Percentiles rank a stretch among this genome's conserved stretches.
These are phyloP conservation scores for Xylaria bambusicola DNA, from an alignment of 495 filamentous ascomycete species.

Conservation along the genomic window DNA sequence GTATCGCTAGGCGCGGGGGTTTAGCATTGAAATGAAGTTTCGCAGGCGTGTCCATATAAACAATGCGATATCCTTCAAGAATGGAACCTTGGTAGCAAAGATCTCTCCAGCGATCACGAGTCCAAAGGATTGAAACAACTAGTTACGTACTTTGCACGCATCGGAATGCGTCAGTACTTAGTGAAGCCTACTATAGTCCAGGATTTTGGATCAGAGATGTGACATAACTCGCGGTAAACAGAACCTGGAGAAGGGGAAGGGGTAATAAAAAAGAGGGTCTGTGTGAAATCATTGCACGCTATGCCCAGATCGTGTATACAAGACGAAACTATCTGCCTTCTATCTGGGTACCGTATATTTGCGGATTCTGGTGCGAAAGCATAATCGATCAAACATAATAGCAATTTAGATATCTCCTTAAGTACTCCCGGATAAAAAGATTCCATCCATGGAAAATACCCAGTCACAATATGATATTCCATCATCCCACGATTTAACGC, in stretches of 20 bases:
- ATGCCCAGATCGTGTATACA: not conserved
- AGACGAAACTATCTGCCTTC: not conserved
- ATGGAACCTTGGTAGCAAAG: too few relatives aligned
- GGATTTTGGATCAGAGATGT: not conserved
- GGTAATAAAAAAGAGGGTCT: not conserved
- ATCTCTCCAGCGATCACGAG: not conserved
- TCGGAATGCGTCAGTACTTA: not conserved
- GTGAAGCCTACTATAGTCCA: not conserved
- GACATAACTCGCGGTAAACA: not conserved
- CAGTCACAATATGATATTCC: not conserved
- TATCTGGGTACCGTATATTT: too few relatives aligned
- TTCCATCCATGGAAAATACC: too few relatives aligned
- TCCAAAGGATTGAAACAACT: not conserved
- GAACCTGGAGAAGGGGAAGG: not conserved
- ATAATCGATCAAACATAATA: too few relatives aligned
- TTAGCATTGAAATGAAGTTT: not conserved
- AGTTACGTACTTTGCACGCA: not conserved
- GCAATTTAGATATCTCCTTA: too few relatives aligned
- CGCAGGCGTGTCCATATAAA: not conserved
- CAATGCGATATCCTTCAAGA: too few relatives aligned
- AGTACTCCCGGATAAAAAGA: too few relatives aligned
- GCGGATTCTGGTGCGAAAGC: too few relatives aligned
- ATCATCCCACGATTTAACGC: conserved; percentile 2
- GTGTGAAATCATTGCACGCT: not conserved
- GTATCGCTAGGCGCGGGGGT: not conserved